Evolutionary conservation across 306 rosid genomes (phyloP).

Genomic region (Dryas drummondii): DNA sequence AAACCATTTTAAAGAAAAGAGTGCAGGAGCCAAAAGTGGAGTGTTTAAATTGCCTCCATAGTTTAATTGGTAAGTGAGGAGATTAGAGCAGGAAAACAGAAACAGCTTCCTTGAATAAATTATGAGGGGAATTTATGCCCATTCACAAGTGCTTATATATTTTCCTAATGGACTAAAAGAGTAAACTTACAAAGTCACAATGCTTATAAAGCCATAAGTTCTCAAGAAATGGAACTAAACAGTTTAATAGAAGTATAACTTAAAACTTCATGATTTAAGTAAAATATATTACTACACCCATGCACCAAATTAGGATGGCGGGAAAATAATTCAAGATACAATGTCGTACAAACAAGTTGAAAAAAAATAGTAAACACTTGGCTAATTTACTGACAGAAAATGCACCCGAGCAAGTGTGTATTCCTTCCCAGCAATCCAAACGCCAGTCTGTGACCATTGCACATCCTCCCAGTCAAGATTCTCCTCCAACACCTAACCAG

Average conservation of each 20-base stretch:
- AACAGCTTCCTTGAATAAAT: no score
- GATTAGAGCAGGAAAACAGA: no score
- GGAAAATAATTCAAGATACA: not conserved
- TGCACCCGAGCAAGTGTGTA: constrained; percentile 92
- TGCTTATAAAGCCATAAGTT: no score
- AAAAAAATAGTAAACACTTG: not conserved
- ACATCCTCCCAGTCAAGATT: constrained; percentile 96
- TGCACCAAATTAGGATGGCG: not conserved
- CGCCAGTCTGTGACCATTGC: constrained; percentile 98
- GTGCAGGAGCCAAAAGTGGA: no score
- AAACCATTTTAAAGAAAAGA: no score
- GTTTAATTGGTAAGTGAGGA: no score
- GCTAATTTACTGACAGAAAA: constrained; percentile 73
- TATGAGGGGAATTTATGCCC: no score
- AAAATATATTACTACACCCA: not conserved
- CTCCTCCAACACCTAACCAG: constrained; percentile 75
- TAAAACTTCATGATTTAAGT: not conserved
- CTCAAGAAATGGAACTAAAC: not conserved
- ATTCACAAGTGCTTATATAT: no score
- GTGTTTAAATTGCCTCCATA: no score
- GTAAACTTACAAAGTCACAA: no score
- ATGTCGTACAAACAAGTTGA: not conserved
- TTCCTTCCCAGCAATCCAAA: constrained; percentile 91
- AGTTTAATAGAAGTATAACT: not conserved
- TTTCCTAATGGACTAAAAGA: no score